Percentiles rank a stretch among this genome's conserved stretches.
Conservation (phyloP, 345 rosid species). For the Brassica napus region Da-Ae NC_063443.1:16457001-16457500, state of each 20-base stretch:
- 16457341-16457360: neutral
- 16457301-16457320: slow-evolving; percentile 53
- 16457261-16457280: slow-evolving; percentile 99
- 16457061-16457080: slow-evolving; percentile 62
- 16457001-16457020: slow-evolving; percentile 87
- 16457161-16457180: slow-evolving; percentile 28
- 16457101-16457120: neutral
- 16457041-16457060: slow-evolving; percentile 96
- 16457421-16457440: slow-evolving; percentile 68
- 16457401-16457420: neutral
- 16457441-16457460: slow-evolving; percentile 89
- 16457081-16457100: neutral
- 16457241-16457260: slow-evolving; percentile 95
- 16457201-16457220: slow-evolving; percentile 87
- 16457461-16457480: slow-evolving; percentile 89
- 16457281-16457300: slow-evolving; percentile 93
- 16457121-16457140: neutral
- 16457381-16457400: neutral
- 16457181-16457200: slow-evolving; percentile 98
- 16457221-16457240: slow-evolving; percentile 92
- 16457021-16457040: slow-evolving; percentile 97
- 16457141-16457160: slow-evolving; percentile 9
- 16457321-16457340: neutral
- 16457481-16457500: slow-evolving; percentile 88
- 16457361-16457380: neutral